Evolutionary conservation across 306 rosid genomes (phyloP).

Genomic region (Carpinus viminea): DNA sequence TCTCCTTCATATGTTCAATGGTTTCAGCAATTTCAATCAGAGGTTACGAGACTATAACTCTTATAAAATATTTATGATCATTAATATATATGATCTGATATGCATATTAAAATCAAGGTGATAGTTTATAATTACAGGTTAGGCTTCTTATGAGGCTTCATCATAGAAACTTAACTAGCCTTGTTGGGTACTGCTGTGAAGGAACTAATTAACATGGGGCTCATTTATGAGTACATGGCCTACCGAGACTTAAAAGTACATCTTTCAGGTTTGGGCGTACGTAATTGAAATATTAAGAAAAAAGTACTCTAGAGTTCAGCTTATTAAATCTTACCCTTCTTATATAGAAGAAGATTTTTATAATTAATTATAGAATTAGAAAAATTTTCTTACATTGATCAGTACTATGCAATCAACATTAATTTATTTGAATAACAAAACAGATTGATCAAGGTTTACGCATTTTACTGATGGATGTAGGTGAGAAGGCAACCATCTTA

Average conservation of each 20-base stretch:
- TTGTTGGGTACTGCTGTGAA: conserved; percentile 40
- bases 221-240: conserved; percentile 46
- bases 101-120: background rate
- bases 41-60: conserved; percentile 37
- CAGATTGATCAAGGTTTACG: background rate
- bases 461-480: conserved; percentile 7
- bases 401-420: background rate
- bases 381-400: background rate
- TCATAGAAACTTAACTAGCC: conserved; percentile 38
- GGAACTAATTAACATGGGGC: conserved; percentile 25
- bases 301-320: background rate
- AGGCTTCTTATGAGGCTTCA: conserved; percentile 37
- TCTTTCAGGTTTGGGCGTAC: conserved; percentile 35
- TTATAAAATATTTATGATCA: background rate
- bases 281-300: background rate
- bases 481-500: conserved; percentile 18
- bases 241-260: conserved; percentile 34
- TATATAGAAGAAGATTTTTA: too few relatives aligned
- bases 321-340: background rate
- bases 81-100: background rate
- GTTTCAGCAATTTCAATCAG: conserved; percentile 50
- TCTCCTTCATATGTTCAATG: conserved; percentile 45
- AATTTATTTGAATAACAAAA: background rate
- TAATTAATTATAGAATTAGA: too few relatives aligned
- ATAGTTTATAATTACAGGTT: conserved; percentile 14